A percentile compares a stretch with the other conserved stretches of the same genome.
phyloP scores from a whole-genome alignment of 257 asterid species.

The Salvia hispanica region DNA sequence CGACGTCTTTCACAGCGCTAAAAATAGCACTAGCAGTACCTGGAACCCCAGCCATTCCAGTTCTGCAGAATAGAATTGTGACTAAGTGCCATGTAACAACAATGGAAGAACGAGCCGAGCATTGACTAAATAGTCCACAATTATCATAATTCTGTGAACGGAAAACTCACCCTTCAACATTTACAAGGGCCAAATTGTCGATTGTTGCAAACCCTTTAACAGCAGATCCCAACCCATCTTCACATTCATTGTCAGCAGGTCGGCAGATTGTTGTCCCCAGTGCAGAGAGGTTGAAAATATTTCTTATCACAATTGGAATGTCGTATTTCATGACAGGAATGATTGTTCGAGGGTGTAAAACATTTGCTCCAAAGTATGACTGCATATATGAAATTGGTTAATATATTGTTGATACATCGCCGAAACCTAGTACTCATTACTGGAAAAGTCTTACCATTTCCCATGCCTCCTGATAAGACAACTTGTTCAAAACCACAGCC shows the following conservation, averaged over 20 bases:
- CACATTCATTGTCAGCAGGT: conserved; percentile 46
- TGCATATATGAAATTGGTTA: conserved; percentile 40
- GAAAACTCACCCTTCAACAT: conserved; percentile 90
- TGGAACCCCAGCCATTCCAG: conserved; percentile 99
- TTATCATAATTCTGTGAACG: conserved; percentile 14
- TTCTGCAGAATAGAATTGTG: conserved; percentile 53
- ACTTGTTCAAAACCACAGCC: conserved; percentile 86
- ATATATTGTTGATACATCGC: conserved; percentile 29
- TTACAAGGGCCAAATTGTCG: conserved; percentile 94
- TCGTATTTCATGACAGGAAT: conserved; percentile 95
- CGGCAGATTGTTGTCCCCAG: conserved; percentile 91
- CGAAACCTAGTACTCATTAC: conserved; percentile 22
- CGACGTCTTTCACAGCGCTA: conserved; percentile 91
- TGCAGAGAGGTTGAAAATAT: conserved; percentile 91
- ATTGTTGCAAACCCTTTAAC: conserved; percentile 99
- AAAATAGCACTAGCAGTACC: conserved; percentile 95
- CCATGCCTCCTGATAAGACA: conserved; percentile 99
- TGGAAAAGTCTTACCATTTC: conserved; percentile 73
- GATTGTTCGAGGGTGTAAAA: conserved; percentile 96
- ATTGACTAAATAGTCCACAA: neutral
- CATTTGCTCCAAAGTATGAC: conserved; percentile 99
- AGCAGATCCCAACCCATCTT: conserved; percentile 59
- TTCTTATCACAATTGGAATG: conserved; percentile 96
- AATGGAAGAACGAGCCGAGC: neutral
- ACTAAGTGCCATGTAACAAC: conserved; percentile 21